A percentile compares a stretch with the other conserved stretches of the same genome.
phyloP scores from a whole-genome alignment of 2,329 filamentous ascomycete species.

The Fusarium acutatum region DNA sequence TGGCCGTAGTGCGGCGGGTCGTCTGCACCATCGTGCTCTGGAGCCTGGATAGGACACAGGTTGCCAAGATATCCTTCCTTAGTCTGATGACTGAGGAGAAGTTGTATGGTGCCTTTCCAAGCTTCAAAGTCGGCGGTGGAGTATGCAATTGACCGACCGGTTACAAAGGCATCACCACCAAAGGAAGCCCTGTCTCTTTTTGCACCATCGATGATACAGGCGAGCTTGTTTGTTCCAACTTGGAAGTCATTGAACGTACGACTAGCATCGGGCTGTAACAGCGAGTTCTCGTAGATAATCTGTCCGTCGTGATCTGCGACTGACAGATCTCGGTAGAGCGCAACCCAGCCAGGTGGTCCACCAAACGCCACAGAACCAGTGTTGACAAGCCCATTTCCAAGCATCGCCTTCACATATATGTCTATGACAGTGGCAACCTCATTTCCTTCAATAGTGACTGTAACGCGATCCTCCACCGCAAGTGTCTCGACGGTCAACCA shows the following conservation, averaged over 20 bases:
- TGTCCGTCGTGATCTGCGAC: accelerated
- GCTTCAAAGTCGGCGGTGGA: background rate
- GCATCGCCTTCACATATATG: background rate
- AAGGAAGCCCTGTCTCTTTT: background rate
- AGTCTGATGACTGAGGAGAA: background rate
- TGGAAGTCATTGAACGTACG: background rate
- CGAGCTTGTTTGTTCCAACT: background rate
- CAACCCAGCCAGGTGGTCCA: background rate
- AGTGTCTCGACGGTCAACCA: background rate
- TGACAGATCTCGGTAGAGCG: background rate
- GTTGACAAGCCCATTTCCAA: background rate
- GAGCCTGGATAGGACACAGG: background rate
- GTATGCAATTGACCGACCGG: background rate
- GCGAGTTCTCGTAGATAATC: background rate
- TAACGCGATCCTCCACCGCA: accelerated
- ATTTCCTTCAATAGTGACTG: background rate
- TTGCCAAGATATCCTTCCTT: slow-evolving; percentile 2
- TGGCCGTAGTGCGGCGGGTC: background rate
- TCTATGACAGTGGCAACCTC: background rate
- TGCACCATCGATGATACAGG: background rate
- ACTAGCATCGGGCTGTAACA: accelerated
- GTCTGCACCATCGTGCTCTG: background rate
- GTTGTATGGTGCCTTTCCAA: background rate
- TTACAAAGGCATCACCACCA: background rate
- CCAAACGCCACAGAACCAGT: background rate